Conservation (phyloP, 768 basidiomycete species). For the Rhizopogon sp. region DNA sequence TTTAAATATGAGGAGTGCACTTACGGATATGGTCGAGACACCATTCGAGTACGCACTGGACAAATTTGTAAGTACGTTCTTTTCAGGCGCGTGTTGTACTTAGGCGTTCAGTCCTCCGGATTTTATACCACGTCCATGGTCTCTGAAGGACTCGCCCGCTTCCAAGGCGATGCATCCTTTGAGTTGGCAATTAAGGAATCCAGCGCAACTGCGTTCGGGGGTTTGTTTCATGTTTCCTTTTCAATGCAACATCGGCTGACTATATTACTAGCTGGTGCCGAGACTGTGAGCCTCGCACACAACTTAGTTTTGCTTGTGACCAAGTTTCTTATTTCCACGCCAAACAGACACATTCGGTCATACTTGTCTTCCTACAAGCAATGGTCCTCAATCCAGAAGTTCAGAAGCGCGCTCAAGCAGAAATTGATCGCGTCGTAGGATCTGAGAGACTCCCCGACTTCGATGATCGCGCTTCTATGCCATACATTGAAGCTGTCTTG, state of each 20-base stretch:
- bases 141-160: conserved; percentile 1
- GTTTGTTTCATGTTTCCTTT: not conserved
- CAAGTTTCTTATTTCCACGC: not conserved
- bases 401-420: conserved; percentile 9
- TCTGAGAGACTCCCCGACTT: conserved; percentile 6
- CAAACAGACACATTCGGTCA: conserved; percentile 6
- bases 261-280: not conserved
- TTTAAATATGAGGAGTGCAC: conserved; percentile 27
- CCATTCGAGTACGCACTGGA: conserved; percentile 5
- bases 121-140: conserved; percentile 34
- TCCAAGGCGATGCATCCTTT: not conserved
- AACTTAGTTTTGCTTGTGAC: not conserved
- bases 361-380: conserved; percentile 9
- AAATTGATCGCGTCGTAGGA: conserved; percentile 9
- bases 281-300: conserved; percentile 2
- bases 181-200: conserved; percentile 6
- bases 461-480: conserved; percentile 6
- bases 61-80: conserved; percentile 1
- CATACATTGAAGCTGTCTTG: conserved; percentile 10
- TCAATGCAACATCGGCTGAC: not conserved
- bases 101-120: conserved; percentile 21
- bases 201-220: conserved; percentile 6
- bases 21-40: conserved; percentile 11
- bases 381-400: conserved; percentile 11
- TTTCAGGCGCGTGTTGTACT: conserved; percentile 8